A percentile compares a stretch with the other conserved stretches of the same genome.
phyloP scores from a whole-genome alignment of 352 stramenopile species.

The Phytophthora tentaculata region DNA sequence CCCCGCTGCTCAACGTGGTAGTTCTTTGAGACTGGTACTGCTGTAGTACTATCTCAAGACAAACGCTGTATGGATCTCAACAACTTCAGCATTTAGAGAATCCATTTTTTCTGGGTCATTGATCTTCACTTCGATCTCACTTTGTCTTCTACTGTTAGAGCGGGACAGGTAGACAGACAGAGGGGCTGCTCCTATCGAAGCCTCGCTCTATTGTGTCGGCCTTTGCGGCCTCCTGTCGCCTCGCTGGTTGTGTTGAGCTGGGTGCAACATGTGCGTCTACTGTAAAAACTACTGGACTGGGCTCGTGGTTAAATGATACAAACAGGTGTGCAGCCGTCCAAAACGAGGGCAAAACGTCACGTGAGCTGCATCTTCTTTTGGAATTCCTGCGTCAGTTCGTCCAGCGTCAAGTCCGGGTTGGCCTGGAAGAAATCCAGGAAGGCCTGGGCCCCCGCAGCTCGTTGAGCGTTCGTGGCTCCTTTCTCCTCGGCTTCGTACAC shows the following conservation, averaged over 20 bases:
- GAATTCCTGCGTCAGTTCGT: constrained; percentile 79
- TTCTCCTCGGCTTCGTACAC: constrained; percentile 61
- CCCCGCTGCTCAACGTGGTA: constrained; percentile 28
- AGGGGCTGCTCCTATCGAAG: constrained; percentile 22
- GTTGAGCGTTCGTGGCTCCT: constrained; percentile 28
- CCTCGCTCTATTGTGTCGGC: constrained; percentile 16
- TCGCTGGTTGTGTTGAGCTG: constrained; percentile 30
- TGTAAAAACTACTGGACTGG: constrained; percentile 40
- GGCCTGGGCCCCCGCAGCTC: constrained; percentile 56
- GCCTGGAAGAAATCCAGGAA: constrained; percentile 79
- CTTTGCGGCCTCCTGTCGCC: constrained; percentile 28
- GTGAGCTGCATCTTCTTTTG: constrained; percentile 70
- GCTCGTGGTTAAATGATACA: constrained; percentile 45
- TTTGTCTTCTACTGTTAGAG: constrained; percentile 18
- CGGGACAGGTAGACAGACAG: constrained; percentile 15
- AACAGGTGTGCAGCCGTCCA: constrained; percentile 27
- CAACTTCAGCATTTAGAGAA: constrained; percentile 27
- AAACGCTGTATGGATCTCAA: constrained; percentile 5
- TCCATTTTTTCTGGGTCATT: constrained; percentile 26
- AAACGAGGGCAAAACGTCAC: constrained; percentile 33
- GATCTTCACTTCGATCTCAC: constrained; percentile 40
- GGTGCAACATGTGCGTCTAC: constrained; percentile 31
- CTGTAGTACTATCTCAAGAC: constrained; percentile 2
- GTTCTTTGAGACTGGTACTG: too few species aligned
- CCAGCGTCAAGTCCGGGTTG: constrained; percentile 71